phyloP scores from a whole-genome alignment of 805 yeast genomes.

The Metschnikowia arizonensis region DNA sequence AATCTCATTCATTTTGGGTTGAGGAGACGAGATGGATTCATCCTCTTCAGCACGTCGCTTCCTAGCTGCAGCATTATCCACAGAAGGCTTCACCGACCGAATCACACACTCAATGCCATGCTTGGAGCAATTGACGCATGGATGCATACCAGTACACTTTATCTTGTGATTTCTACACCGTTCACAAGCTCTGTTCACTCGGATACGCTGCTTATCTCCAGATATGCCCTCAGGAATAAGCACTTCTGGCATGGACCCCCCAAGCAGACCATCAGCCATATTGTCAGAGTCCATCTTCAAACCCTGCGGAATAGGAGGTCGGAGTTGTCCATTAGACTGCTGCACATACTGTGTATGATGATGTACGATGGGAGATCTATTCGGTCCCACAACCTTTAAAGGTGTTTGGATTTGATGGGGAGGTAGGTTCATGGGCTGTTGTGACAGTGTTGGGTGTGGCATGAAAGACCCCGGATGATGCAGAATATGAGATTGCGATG shows the following conservation, averaged over 20 bases:
- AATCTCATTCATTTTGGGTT: background rate
- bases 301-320: background rate
- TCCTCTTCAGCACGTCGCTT: conserved; percentile 1
- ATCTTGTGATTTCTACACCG: conserved; percentile 53
- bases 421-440: background rate
- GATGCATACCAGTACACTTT: conserved; percentile 52
- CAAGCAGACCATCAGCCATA: background rate
- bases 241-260: background rate
- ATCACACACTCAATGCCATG: conserved; percentile 34
- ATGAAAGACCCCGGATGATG: background rate
- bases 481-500: background rate
- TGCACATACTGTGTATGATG: background rate
- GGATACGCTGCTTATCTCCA: conserved; percentile 20
- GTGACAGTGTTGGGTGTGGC: background rate
- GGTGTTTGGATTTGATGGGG: background rate
- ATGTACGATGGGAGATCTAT: background rate
- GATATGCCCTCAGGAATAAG: background rate
- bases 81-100: conserved; percentile 3
- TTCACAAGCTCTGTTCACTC: conserved; percentile 54
- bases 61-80: background rate
- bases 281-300: background rate
- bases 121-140: conserved; percentile 46
- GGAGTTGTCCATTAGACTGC: background rate
- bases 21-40: background rate
- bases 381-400: background rate